Evolutionary conservation across 1,284 basidiomycete genomes (phyloP), one percentile per base, ranked within the genome.

Genomic region (Vanrija pseudolonga): DNA sequence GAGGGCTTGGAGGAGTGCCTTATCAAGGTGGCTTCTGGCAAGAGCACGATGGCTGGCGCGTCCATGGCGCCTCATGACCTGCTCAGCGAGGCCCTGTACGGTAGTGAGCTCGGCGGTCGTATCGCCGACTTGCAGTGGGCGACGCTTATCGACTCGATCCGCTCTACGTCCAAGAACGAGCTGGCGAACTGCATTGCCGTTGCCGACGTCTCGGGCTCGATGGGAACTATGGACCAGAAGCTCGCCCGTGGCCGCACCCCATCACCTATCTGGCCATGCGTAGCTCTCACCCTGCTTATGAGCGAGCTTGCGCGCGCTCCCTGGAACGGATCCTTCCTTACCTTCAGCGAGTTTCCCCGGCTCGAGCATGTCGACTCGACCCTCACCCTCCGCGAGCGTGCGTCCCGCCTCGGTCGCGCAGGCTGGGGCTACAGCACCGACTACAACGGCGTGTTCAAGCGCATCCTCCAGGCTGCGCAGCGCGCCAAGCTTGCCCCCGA

Each of bases 201-300:
- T 12, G 87, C 85, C 65, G 87, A 88, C 63, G 85, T 88, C 14
- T 86, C 84, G 0, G 86, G 84, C 0, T 86, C 84, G 1, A 88
- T 88, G 86, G 84, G 84, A 0, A 41, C 38, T 3, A 44, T 67
- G 11, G 8, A 3, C 8, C 19, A 36, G 12, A 23, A 58, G 14
- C 51, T 55, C 52, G 51, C 51, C 20, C 43, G 37, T n/a, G 22
- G 50, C 56, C 9, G 15, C 45, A n/a, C 60, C 62, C 18, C 6
- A 42, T 6, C 12, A 9, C 86, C 86, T 0, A 85, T 88, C 50
- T 71, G 79, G 42, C 83, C 83, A 11, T 80, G 85, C 3, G 57
- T 89, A 19, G 80, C 84, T 1, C 81, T 88, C 12, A 85, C 85
- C 4, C 78, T 88, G n/a, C 67, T 88, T 41, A 77, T 86, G 45